phyloP scores from a whole-genome alignment of 768 basidiomycete species.

The Ramaria rubella region DNA sequence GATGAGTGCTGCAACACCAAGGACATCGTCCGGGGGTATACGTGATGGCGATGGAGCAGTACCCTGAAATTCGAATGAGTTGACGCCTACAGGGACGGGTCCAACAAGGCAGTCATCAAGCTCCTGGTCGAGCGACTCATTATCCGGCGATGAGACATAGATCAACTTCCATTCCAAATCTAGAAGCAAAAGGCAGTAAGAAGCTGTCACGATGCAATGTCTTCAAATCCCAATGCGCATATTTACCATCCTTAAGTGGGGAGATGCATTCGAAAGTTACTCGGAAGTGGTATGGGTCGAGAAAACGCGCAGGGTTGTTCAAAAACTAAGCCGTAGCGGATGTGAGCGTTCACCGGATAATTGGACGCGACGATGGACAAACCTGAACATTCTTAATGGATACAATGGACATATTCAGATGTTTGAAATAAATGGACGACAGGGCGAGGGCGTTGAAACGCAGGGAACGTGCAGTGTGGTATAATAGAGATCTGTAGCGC shows the following conservation, averaged over 20 bases:
- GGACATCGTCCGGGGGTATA: conserved; percentile 84
- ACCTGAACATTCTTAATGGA: conserved; percentile 10
- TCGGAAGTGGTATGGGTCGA: conserved; percentile 85
- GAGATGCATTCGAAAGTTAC: conserved; percentile 98
- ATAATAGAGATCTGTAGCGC: too few relatives aligned
- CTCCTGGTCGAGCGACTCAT: conserved; percentile 92
- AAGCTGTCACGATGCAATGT: not conserved
- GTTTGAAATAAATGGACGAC: too few relatives aligned
- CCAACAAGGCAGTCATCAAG: conserved; percentile 97
- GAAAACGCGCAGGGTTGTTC: conserved; percentile 89
- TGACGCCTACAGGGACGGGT: conserved; percentile 93
- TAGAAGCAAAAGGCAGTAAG: conserved; percentile 23
- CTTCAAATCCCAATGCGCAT: not conserved
- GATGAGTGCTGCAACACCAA: conserved; percentile 96
- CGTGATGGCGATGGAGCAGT: conserved; percentile 74
- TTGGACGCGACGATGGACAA: not conserved
- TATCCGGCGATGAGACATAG: conserved; percentile 90
- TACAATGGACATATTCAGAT: conserved; percentile 6
- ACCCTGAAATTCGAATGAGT: conserved; percentile 95
- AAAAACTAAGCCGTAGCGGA: conserved; percentile 47
- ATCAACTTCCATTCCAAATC: conserved; percentile 98
- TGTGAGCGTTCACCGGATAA: not conserved
- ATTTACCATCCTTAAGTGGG: conserved; percentile 76
- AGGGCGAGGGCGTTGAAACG: too few relatives aligned
- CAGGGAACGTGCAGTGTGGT: too few relatives aligned